phyloP scores from a whole-genome alignment of 371 early-diverging fungal species.

The Dinochytrium kinnereticum region DNA sequence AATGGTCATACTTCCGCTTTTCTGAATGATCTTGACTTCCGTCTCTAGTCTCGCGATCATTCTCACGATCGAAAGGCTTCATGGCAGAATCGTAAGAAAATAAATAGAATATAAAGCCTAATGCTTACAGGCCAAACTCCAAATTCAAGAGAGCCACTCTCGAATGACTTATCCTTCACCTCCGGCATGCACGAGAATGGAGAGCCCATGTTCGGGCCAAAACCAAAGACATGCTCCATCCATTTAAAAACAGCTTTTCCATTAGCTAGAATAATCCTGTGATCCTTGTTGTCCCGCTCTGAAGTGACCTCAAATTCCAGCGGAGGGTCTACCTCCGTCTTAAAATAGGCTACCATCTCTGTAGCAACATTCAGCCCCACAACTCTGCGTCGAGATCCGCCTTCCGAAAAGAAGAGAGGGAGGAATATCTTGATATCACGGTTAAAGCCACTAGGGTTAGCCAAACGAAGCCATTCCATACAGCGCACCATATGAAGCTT shows the following conservation, averaged over 20 bases:
- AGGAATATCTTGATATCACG: slow-evolving; percentile 27
- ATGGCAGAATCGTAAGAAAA: neutral
- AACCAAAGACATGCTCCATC: slow-evolving; percentile 25
- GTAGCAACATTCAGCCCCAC: slow-evolving; percentile 14
- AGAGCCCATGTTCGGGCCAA: slow-evolving; percentile 2
- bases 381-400: slow-evolving; percentile 11
- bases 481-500: slow-evolving; percentile 32
- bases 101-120: neutral
- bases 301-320: neutral
- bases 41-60: neutral
- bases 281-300: slow-evolving; percentile 21
- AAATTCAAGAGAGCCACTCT: slow-evolving; percentile 25
- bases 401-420: slow-evolving; percentile 28
- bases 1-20: neutral
- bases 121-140: neutral
- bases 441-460: slow-evolving; percentile 15
- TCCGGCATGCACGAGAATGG: slow-evolving; percentile 23
- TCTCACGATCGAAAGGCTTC: neutral
- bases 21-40: no score
- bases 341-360: slow-evolving; percentile 20
- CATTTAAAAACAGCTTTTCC: slow-evolving; percentile 11
- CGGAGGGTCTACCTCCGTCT: slow-evolving; percentile 9
- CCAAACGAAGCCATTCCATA: slow-evolving; percentile 27
- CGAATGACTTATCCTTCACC: slow-evolving; percentile 25
- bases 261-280: slow-evolving; percentile 7